Conservation (phyloP, 805 yeast species). For the Grigorovia yakushimaensis region DNA sequence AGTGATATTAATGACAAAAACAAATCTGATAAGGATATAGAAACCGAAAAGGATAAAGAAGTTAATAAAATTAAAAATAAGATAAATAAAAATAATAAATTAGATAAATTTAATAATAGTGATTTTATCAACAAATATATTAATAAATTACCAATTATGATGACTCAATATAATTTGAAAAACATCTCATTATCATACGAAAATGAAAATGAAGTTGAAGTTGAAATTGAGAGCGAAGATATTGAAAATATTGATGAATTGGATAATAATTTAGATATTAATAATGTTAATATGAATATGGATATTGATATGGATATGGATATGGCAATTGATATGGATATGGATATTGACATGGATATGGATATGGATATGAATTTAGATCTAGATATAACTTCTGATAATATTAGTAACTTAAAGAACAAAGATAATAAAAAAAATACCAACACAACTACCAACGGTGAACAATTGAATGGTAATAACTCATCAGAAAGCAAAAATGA, state of each 20-base stretch:
- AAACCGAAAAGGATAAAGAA: not conserved
- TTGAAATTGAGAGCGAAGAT: too few species aligned
- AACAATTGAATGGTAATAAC: not conserved
- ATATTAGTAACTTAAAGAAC: too few species aligned
- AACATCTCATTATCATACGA: constrained; percentile 25
- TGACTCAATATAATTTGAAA: constrained; percentile 25
- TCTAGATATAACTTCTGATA: not conserved
- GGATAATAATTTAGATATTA: constrained; percentile 5
- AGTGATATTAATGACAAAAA: not conserved
- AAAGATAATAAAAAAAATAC: too few species aligned
- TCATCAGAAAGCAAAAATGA: not conserved
- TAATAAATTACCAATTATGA: constrained; percentile 31
- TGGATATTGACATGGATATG: not conserved
- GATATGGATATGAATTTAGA: not conserved
- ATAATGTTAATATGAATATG: not conserved
- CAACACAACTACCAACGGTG: not conserved
- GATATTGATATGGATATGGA: not conserved
- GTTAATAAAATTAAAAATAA: not conserved
- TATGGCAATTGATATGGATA: not conserved
- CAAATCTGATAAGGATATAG: not conserved
- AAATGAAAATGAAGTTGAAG: constrained; percentile 7
- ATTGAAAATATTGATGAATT: too few species aligned
- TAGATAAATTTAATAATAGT: too few species aligned
- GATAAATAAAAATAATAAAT: not conserved
- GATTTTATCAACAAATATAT: constrained; percentile 9